phyloP scores from a whole-genome alignment of 108 stramenopile genomes.

The Schizochytrium sp. region DNA sequence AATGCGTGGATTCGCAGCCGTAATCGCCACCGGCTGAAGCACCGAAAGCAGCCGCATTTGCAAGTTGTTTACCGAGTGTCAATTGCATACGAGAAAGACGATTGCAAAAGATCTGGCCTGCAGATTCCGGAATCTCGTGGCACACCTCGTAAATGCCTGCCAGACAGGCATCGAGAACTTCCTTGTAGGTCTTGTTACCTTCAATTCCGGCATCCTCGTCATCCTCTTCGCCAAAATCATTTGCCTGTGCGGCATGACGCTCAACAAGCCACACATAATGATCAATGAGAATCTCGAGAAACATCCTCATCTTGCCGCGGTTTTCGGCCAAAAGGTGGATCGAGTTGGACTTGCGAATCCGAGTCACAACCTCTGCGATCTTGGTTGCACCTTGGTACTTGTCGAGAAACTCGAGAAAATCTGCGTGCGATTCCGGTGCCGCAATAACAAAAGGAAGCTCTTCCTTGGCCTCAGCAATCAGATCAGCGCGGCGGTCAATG shows the following conservation, averaged over 20 bases:
- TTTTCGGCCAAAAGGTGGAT: constrained; percentile 24
- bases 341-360: constrained; percentile 18
- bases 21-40: neutral
- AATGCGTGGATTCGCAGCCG: neutral
- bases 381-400: neutral
- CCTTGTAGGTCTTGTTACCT: neutral
- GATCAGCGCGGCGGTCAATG: neutral
- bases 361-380: neutral
- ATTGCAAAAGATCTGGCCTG: neutral
- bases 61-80: neutral
- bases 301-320: neutral
- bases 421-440: constrained; percentile 12
- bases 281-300: constrained; percentile 19
- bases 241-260: neutral
- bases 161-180: neutral
- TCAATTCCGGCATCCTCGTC: neutral
- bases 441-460: neutral
- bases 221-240: neutral
- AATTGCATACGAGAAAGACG: constrained; percentile 1
- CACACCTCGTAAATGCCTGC: neutral
- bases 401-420: neutral
- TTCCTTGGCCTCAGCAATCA: neutral
- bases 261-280: constrained; percentile 21
- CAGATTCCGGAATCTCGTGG: neutral
- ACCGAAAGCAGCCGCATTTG: neutral